Evolutionary conservation across 805 yeast genomes (phyloP).

Genomic region (Kuraishia molischiana): DNA sequence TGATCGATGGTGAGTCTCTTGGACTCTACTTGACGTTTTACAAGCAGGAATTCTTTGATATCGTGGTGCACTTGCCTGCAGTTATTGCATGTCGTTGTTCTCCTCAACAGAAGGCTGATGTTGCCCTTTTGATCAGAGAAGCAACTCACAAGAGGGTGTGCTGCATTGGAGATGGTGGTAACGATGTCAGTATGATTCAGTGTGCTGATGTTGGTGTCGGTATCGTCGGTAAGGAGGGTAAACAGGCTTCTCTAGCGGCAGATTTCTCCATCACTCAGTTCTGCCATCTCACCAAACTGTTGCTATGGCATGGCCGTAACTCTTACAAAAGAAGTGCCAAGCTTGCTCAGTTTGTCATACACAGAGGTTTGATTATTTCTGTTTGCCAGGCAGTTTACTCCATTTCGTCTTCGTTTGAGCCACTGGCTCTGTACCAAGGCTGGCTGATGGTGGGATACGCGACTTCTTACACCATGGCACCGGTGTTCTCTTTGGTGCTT

Average conservation of each 20-base stretch:
- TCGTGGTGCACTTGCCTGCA: constrained; percentile 74
- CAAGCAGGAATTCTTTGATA: constrained; percentile 64
- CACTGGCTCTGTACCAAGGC: constrained; percentile 90
- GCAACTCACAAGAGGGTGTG: constrained; percentile 86
- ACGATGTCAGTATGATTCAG: constrained; percentile 98
- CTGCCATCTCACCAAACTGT: constrained; percentile 73
- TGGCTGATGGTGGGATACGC: constrained; percentile 99
- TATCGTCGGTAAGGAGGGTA: constrained; percentile 97
- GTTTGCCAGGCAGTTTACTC: constrained; percentile 94
- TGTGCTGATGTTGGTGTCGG: constrained; percentile 99
- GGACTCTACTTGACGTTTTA: constrained; percentile 55
- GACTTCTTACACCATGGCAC: constrained; percentile 95
- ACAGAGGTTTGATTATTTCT: constrained; percentile 87
- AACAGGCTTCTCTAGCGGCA: constrained; percentile 94
- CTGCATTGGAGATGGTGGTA: constrained; percentile 99
- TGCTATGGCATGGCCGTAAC: constrained; percentile 97
- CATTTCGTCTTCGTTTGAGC: constrained; percentile 79
- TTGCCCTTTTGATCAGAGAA: constrained; percentile 70
- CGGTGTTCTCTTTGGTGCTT: constrained; percentile 86
- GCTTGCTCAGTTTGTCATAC: constrained; percentile 91
- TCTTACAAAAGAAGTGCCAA: constrained; percentile 94
- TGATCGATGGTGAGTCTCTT: constrained; percentile 92
- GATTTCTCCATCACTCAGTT: constrained; percentile 93
- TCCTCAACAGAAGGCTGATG: constrained; percentile 97
- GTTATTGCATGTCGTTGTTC: constrained; percentile 98